A percentile compares a stretch with the other conserved stretches of the same genome.
Evolutionary conservation across 345 rosid genomes (phyloP).

Genomic region (Pugionium cornutum): DNA sequence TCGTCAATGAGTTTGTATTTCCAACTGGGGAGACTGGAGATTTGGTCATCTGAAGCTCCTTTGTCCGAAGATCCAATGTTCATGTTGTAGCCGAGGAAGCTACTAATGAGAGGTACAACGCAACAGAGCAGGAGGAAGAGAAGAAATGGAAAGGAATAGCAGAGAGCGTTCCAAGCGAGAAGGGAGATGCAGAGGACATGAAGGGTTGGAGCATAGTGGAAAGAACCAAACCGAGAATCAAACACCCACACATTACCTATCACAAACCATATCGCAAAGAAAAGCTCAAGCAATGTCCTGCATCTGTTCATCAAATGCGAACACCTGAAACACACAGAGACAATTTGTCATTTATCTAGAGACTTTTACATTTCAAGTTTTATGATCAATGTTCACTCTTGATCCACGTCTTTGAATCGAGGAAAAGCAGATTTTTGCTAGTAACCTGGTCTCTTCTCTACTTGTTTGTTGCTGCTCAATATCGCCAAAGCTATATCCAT

Average conservation of each 20-base stretch:
- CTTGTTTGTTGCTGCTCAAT: slow-evolving; percentile 66
- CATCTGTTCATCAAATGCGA: slow-evolving; percentile 90
- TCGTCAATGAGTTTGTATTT: slow-evolving; percentile 55
- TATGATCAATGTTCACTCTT: background rate
- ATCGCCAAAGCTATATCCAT: slow-evolving; percentile 55
- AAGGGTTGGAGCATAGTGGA: slow-evolving; percentile 74
- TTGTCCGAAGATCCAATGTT: slow-evolving; percentile 63
- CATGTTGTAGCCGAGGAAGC: slow-evolving; percentile 90
- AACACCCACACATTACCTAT: slow-evolving; percentile 97
- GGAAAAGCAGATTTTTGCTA: background rate
- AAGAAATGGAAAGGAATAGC: slow-evolving; percentile 90
- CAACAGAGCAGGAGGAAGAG: slow-evolving; percentile 88
- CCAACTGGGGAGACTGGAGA: slow-evolving; percentile 78
- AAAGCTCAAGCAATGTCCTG: slow-evolving; percentile 78
- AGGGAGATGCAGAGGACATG: slow-evolving; percentile 84
- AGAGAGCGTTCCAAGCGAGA: slow-evolving; percentile 89
- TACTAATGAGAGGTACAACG: slow-evolving; percentile 76
- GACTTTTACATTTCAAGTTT: background rate
- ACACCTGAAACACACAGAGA: slow-evolving; percentile 45
- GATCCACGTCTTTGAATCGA: background rate
- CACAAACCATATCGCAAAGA: slow-evolving; percentile 98
- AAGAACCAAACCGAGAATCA: slow-evolving; percentile 84
- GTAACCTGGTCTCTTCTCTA: slow-evolving; percentile 75
- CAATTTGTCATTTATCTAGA: background rate
- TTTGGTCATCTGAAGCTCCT: slow-evolving; percentile 93